Base-by-base conservation (phyloP, 768 basidiomycete species). In the Suillus brevipes region DNA sequence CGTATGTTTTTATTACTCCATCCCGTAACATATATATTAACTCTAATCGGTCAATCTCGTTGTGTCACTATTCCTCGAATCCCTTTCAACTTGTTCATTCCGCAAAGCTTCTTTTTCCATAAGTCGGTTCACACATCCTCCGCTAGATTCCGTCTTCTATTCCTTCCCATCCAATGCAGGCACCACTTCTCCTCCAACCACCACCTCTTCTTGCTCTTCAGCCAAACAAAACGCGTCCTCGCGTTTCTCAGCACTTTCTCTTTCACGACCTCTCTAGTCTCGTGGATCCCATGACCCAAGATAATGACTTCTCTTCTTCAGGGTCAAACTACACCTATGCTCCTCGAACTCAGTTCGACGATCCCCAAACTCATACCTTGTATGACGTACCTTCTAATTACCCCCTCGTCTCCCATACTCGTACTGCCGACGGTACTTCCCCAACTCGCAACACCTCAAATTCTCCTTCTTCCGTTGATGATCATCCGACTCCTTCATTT, bases 401-500 rank as follows among this genome's bases (percentile, higher is more conserved):
- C 58, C 23, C 71, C 59, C 12, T 67, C n/a, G 31, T 60, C 23
- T 70, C 68, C 61, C 75, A 66, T 67, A 60, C 67, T 47, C 73
- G 50, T 34, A 68, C 59, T 59, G 47, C 70, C 55, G 61, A 61
- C 18, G 3, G 37, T 53, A 56, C 56, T 13, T 64, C 73, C 7
- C 57, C 72, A 45, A 47, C 59, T 20, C 67, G 59, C 76, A 49
- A 75, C 68, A 64, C 78, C 42, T 77, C 81, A 57, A 77, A 80
- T 61, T 82, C 83, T 14, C 82, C 83, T 50, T 82, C 83, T 64
- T 81, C 82, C 50, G 74, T 77, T 6, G 83, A 82, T 65, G 67
- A 74, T 64, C 80, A 78, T 67, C 72, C 75, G 23, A 68, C 77
- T 43, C 67, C 80, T 47, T 73, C 79, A 69, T 77, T 81, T 72